A percentile compares a stretch with the other conserved stretches of the same genome.
Evolutionary conservation across 73 alveolate genomes (phyloP).

Genomic region (Tetrahymena malaccensis): DNA sequence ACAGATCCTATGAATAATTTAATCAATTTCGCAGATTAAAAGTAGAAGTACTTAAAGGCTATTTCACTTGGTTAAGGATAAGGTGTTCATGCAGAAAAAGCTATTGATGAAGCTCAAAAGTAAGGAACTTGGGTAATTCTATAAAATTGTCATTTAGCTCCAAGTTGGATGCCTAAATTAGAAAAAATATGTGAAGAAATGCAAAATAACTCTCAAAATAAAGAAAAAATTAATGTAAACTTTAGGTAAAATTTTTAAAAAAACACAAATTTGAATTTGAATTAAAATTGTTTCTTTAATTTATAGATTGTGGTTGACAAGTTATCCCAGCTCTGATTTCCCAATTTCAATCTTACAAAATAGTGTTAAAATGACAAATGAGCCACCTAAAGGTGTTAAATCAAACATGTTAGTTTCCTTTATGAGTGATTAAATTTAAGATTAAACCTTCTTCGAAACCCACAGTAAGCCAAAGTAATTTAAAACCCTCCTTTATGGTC

Average conservation of each 20-base stretch:
- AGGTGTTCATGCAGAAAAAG: slow-evolving; percentile 94
- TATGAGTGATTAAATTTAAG: slow-evolving; percentile 86
- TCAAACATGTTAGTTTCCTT: slow-evolving; percentile 89
- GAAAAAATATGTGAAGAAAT: slow-evolving; percentile 88
- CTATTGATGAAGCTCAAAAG: slow-evolving; percentile 80
- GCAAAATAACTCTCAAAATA: slow-evolving; percentile 70
- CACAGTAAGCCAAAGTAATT: slow-evolving; percentile 77
- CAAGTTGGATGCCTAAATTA: slow-evolving; percentile 64
- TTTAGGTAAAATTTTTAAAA: slow-evolving; percentile 54
- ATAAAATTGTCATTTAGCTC: slow-evolving; percentile 53
- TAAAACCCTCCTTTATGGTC: slow-evolving; percentile 89
- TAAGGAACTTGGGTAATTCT: slow-evolving; percentile 57
- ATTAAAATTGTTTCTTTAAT: slow-evolving; percentile 58
- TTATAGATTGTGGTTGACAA: slow-evolving; percentile 97
- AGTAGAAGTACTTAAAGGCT: slow-evolving; percentile 75
- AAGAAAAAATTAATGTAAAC: slow-evolving; percentile 75
- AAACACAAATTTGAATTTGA: slow-evolving; percentile 29
- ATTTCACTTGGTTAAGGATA: slow-evolving; percentile 95
- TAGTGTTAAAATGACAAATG: slow-evolving; percentile 99
- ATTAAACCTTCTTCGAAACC: slow-evolving; percentile 54
- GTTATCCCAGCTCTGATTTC: slow-evolving; percentile 95
- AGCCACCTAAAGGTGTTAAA: slow-evolving; percentile 98
- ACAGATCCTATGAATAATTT: slow-evolving; percentile 95
- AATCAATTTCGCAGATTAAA: slow-evolving; percentile 83
- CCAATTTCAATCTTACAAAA: slow-evolving; percentile 96